Evolutionary conservation across 2,329 filamentous ascomycete genomes (phyloP).

Genomic region (Microsporum canis): DNA sequence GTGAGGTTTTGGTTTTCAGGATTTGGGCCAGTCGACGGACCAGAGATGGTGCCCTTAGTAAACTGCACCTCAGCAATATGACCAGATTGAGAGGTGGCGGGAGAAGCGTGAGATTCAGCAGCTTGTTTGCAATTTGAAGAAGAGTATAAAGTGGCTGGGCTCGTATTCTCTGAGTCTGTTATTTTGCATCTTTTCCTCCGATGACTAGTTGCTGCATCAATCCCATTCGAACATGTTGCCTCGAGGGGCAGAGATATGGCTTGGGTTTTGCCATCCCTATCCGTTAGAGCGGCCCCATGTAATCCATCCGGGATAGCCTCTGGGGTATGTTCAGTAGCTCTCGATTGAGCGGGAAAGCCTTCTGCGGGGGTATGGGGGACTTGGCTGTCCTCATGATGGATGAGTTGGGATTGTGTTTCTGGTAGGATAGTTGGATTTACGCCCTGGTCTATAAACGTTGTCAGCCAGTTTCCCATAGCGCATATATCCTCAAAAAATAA

Average conservation of each 20-base stretch:
- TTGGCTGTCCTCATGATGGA: background rate
- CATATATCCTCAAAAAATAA: background rate
- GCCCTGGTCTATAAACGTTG: background rate
- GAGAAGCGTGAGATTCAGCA: constrained; percentile 9
- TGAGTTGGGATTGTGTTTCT: background rate
- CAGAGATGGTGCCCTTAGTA: background rate
- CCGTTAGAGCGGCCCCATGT: background rate
- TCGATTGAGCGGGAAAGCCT: background rate
- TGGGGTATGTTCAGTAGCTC: background rate
- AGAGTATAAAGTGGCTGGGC: background rate
- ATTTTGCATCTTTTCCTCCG: background rate
- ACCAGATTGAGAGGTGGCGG: background rate
- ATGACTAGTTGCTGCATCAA: background rate
- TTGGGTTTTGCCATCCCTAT: background rate
- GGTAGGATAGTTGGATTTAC: background rate
- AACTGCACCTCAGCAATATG: background rate
- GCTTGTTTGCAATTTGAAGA: background rate
- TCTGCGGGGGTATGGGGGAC: background rate
- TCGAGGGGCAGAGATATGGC: background rate
- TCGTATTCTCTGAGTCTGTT: background rate
- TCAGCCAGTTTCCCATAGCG: background rate
- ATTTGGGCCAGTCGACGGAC: background rate
- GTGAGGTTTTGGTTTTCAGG: background rate
- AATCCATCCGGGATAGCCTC: background rate
- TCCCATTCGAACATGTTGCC: background rate